Evolutionary conservation across 106 monocot species (phyloP), one percentile per base, ranked within the genome.

Genomic region (Acorus gramineus): DNA sequence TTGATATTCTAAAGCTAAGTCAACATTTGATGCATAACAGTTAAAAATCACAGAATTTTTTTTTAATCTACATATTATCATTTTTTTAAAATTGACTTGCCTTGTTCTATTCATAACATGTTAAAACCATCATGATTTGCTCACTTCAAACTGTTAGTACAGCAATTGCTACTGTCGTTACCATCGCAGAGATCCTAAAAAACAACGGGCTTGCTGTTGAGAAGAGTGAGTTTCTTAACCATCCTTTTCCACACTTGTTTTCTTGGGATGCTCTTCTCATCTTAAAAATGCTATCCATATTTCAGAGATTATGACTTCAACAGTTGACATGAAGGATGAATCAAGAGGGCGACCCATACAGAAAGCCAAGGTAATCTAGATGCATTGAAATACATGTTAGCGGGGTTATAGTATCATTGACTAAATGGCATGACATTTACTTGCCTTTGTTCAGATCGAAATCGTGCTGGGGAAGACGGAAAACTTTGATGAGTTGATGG

Each of bases 81-180:
- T 28, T 42, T 59, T 42, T 28, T 5, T 43, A 14, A n/a, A n/a
- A n/a, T 59, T 42, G 14, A 2, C 8, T 14, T 59, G 14, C 4
- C 55, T n/a, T 8, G 5, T 62, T 0, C 28, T 7, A 45, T 55
- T 53, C 12, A 61, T 14, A 28, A 0, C 28, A 28, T 28, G 28
- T 28, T 28, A 28, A 28, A 28, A 1, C 28, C 28, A 28, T 28
- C 28, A 28, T 28, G 28, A 28, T 28, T 28, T 1, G 1, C 28
- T 28, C 28, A 28, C 28, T 28, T 28, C 28, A 28, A 28, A 28
- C 28, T 28, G 28, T 28, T 28, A 57, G 10, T 66, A 43, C 81
- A 89, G 89, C 89, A 9, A 89, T 85, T 62, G 84, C 84, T 57
- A 84, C 89, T 74, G 89, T 89, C 4, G 84, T 89, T n/a, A 81